These are phyloP conservation scores for Solidago caesia DNA, from an alignment of 129 eudicot genomes.

Conservation along the genomic window DNA sequence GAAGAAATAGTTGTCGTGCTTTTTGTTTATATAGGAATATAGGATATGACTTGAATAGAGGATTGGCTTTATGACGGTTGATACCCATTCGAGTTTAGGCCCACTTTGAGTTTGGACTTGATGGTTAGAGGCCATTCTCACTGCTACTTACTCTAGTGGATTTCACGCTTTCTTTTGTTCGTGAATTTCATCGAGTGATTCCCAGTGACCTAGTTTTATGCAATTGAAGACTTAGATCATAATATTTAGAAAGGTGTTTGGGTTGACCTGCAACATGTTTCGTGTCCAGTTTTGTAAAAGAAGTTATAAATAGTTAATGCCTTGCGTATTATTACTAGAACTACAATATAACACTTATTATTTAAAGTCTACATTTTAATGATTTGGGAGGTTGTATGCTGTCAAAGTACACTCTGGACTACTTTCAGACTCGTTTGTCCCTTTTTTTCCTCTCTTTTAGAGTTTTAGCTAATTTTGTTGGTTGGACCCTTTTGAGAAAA, in stretches of 20 bases:
- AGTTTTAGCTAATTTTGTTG: background rate
- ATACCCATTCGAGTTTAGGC: too few species aligned
- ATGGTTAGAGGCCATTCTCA: background rate
- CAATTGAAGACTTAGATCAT: background rate
- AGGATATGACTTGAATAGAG: background rate
- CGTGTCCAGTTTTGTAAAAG: too few species aligned
- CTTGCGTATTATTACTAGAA: background rate
- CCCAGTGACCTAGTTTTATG: background rate
- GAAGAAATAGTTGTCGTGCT: background rate
- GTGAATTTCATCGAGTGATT: background rate
- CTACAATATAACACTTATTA: background rate
- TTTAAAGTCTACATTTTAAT: background rate
- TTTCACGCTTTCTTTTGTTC: background rate
- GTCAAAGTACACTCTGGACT: background rate
- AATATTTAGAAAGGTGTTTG: background rate
- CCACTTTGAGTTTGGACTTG: too few species aligned
- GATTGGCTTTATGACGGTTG: background rate
- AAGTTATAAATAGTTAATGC: background rate
- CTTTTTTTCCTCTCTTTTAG: background rate
- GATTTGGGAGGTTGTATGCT: background rate
- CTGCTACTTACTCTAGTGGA: constrained; percentile 8
- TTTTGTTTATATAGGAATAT: background rate
- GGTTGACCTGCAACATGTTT: too few species aligned
- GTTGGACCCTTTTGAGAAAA: background rate
- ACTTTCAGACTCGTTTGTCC: background rate